Base-by-base conservation (phyloP, 495 filamentous ascomycete species). In the Penicillium verhagenii region DNA sequence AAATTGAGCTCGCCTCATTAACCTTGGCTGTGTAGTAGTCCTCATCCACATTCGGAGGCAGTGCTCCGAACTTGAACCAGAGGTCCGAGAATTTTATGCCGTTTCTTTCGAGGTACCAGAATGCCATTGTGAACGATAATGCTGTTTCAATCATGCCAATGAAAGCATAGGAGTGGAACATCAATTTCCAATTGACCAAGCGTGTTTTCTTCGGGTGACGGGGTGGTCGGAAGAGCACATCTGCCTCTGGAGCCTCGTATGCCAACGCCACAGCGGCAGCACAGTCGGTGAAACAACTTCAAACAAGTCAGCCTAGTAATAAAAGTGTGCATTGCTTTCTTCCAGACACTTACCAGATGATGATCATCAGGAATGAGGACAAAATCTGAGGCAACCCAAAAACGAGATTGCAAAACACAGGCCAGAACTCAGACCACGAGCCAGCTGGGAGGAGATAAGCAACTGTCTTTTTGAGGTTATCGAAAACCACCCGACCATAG, bases 381-480 rank as follows among this genome's bases (percentile, higher is more conserved):
- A 89, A 71, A 18, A 85, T 77, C 56, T 87, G 84, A 3, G 87
- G 87, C 16, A 90, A 66, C 2, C 87, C 87, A 57, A 90, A 85
- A 5, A 84, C 42, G 23, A 90, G 81, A 53, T 84, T 87, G 9
- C 79, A 83, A 60, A 89, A 72, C 14, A 90, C 81, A 0, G 87
- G 86, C 86, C 83, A 70, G 67, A 89, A 82, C 58, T 89, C 86
- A 11, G 78, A 81, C 64, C 87, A 90, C 20, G 72, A 78, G 4
- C 86, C 86, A 2, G 87, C 82, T 46, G 87, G 76, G 0, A 85
- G 76, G 1, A 86, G 67, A 49, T 85, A 84, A 1, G 68, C 63
- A 23, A 83, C 75, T 0, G 76, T 79, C 65, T 85, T 84, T 56
- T 82, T 78, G 2, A 83, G 62, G 57, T 84, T 84, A 50, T 83